Evolutionary conservation across 2,329 filamentous ascomycete species (phyloP), one percentile per base, ranked within the genome.

Genomic region (Leptosphaerulina australis): DNA sequence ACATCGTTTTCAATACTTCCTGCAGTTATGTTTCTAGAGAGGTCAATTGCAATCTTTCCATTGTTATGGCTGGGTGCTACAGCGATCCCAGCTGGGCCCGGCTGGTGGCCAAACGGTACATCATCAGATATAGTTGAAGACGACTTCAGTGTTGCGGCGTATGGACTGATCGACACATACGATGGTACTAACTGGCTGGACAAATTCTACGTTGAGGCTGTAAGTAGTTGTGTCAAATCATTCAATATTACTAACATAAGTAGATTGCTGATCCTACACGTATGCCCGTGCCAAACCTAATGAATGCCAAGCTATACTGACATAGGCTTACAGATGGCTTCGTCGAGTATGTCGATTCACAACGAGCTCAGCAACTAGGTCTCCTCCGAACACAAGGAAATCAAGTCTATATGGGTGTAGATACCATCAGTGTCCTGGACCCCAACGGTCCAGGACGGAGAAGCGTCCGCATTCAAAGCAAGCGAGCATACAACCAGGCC

Each of bases 381-480:
- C 55, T 74, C 17, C 53, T 72, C 18, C 63, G 62, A 36, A 69
- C 56, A 11, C 64, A 68, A 36, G 64, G 66, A 26, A 64, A 60
- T 18, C 66, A 73, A 44, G 67, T 74, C 12, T 73, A 73, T 59
- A 72, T 75, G 61, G 71, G 71, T 12, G 72, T 74, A 7, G 72
- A 75, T 46, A 62, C 58, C 17, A 62, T 47, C 3, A 61, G 58
- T 18, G 41, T 56, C 5, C 60, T 74, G 2, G 46, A 69, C 36
- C 64, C 71, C 1, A 70, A 66, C 31, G 70, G 70, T 8, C 17
- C 58, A 3, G 72, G 72, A 0, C 62, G 73, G 9, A 67, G 69
- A 31, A 73, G 70, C 38, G 67, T 75, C 2, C 63, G 73, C 4
- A 43, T 75, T 5, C 60, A 69, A 21, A 72, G 67, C 55, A 74